Percentiles rank a stretch among this genome's conserved stretches.
phyloP scores from a whole-genome alignment of 2,329 filamentous ascomycete species.

The Dryadomyces quercus-mongolicae region DNA sequence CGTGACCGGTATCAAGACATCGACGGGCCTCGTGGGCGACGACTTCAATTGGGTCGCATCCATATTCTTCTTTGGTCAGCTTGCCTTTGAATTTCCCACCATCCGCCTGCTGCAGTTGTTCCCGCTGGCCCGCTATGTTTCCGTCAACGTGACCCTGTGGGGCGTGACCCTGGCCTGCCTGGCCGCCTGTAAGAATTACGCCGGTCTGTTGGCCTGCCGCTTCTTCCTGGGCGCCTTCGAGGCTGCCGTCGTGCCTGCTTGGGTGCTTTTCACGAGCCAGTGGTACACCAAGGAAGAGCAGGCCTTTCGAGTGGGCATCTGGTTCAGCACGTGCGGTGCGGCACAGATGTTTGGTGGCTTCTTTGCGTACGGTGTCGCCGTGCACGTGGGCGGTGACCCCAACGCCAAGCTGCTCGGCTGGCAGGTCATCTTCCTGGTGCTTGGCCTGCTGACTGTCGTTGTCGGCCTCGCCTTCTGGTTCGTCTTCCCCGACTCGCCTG shows the following conservation, averaged over 20 bases:
- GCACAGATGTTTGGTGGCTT: slow-evolving; percentile 26
- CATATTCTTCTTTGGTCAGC: slow-evolving; percentile 5
- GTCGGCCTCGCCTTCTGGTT: slow-evolving; percentile 17
- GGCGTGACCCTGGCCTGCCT: slow-evolving; percentile 2
- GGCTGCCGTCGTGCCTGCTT: slow-evolving; percentile 16
- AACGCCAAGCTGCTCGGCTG: slow-evolving; percentile 3
- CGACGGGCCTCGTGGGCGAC: slow-evolving; percentile 2
- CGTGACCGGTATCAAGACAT: slow-evolving; percentile 4
- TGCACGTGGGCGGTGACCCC: slow-evolving; percentile 7
- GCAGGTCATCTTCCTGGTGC: slow-evolving; percentile 19
- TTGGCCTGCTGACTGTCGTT: slow-evolving; percentile 17
- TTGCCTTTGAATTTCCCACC: slow-evolving; percentile 6
- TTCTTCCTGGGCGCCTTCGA: slow-evolving; percentile 17
- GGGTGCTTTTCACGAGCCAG: slow-evolving; percentile 19
- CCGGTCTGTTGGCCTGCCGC: slow-evolving; percentile 13
- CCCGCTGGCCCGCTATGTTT: slow-evolving; percentile 5
- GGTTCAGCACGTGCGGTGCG: slow-evolving; percentile 46
- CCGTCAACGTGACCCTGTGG: slow-evolving; percentile 7
- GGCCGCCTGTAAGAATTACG: slow-evolving; percentile 5
- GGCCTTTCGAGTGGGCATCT: slow-evolving; percentile 46
- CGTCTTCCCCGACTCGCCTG: slow-evolving; percentile 22
- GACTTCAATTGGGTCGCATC: slow-evolving; percentile 7
- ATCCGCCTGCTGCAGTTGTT: slow-evolving; percentile 5
- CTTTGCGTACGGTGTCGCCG: slow-evolving; percentile 25
- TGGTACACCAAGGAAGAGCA: slow-evolving; percentile 17